Percentiles rank a stretch among this genome's conserved stretches.
phyloP scores from a whole-genome alignment of 192 early-diverging fungal species.

The Phlyctochytrium arcticum region DNA sequence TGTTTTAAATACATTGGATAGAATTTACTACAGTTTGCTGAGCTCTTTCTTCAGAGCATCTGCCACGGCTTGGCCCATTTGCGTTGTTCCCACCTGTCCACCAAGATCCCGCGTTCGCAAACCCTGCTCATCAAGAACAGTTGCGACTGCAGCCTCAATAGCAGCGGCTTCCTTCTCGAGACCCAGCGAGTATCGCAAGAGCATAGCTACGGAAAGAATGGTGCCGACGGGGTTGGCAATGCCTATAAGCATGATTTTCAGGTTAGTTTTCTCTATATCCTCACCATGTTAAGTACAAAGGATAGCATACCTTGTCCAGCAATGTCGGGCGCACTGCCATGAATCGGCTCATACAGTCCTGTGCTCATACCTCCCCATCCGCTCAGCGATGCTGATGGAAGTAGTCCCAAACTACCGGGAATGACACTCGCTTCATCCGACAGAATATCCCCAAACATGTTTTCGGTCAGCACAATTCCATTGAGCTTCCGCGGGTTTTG shows the following conservation, averaged over 20 bases:
- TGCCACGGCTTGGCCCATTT: conserved; percentile 91
- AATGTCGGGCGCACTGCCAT: conserved; percentile 98
- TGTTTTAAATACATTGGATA: no score
- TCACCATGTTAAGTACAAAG: neutral
- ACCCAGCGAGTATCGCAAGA: conserved; percentile 92
- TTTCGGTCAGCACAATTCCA: conserved; percentile 95
- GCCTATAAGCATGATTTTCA: conserved; percentile 36
- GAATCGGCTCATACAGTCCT: conserved; percentile 98
- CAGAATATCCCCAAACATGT: conserved; percentile 99
- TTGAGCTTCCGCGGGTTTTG: conserved; percentile 86
- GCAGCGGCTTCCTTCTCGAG: conserved; percentile 86
- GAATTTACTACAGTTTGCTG: no score
- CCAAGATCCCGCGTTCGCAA: conserved; percentile 90
- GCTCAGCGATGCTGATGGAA: conserved; percentile 88
- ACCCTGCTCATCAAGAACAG: conserved; percentile 79
- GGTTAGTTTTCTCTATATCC: no score
- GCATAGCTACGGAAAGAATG: conserved; percentile 90
- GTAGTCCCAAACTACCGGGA: conserved; percentile 86
- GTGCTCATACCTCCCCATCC: conserved; percentile 74
- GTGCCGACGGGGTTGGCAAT: conserved; percentile 98
- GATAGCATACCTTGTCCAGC: conserved; percentile 72
- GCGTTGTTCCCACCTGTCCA: conserved; percentile 75
- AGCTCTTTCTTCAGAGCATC: conserved; percentile 56
- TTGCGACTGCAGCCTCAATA: conserved; percentile 86
- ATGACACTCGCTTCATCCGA: conserved; percentile 95